A percentile compares a stretch with the other conserved stretches of the same genome.
Evolutionary conservation across 2,329 filamentous ascomycete species (phyloP).

Genomic region (Cladosporium sp.): DNA sequence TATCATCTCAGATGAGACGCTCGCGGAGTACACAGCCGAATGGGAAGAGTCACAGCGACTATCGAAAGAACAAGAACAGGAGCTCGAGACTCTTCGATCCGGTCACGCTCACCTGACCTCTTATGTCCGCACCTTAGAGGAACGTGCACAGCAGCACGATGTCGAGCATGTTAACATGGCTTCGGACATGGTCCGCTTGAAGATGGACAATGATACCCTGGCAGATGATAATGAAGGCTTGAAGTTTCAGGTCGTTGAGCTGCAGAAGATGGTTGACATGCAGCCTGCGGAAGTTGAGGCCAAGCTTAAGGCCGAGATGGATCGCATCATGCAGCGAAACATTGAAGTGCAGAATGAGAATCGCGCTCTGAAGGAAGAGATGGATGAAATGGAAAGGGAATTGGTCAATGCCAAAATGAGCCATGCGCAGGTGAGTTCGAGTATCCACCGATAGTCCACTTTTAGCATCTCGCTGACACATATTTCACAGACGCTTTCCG

Average conservation of each 20-base stretch:
- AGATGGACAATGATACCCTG: conserved; percentile 88
- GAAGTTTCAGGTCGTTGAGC: conserved; percentile 76
- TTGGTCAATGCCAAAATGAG: conserved; percentile 92
- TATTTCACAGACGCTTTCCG: conserved; percentile 40
- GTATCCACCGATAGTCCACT: neutral
- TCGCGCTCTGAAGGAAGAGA: conserved; percentile 76
- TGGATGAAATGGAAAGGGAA: conserved; percentile 87
- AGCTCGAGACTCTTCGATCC: conserved; percentile 68
- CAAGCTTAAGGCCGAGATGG: conserved; percentile 77
- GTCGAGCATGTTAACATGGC: conserved; percentile 86
- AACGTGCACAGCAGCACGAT: conserved; percentile 82
- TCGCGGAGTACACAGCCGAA: conserved; percentile 75
- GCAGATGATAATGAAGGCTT: conserved; percentile 86
- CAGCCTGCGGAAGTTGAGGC: conserved; percentile 86
- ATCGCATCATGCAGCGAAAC: conserved; percentile 87
- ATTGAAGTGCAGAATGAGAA: conserved; percentile 94
- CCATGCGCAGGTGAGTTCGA: conserved; percentile 75
- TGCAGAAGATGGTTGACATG: conserved; percentile 80
- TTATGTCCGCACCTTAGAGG: conserved; percentile 79
- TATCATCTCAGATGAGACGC: conserved; percentile 75
- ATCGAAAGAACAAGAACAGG: conserved; percentile 77
- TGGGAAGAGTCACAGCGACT: conserved; percentile 88
- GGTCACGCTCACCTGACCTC: conserved; percentile 64
- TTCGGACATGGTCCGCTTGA: conserved; percentile 84
- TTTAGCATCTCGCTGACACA: conserved; percentile 18